Evolutionary conservation across 768 basidiomycete species (phyloP).

Genomic region (Mycena haematopus): DNA sequence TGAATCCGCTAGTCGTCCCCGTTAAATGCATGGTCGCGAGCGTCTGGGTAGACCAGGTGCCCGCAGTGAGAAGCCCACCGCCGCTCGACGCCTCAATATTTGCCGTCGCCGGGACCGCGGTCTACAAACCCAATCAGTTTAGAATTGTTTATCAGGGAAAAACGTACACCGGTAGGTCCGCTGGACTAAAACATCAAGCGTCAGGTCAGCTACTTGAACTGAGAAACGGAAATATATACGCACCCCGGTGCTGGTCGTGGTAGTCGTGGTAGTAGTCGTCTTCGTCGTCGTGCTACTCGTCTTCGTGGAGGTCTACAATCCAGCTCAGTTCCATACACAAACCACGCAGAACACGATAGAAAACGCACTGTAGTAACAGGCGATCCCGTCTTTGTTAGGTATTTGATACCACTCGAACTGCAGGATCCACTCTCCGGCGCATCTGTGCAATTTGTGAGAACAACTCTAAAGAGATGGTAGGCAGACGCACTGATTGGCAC

Average conservation of each 20-base stretch:
- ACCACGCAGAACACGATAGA: no score
- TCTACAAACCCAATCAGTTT: not conserved
- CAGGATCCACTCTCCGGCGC: constrained; percentile 49
- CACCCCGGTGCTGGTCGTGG: not conserved
- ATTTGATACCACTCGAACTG: constrained; percentile 50
- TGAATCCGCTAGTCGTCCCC: constrained; percentile 45
- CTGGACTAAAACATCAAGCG: not conserved
- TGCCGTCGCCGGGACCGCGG: constrained; percentile 34
- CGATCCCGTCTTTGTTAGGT: constrained; percentile 49
- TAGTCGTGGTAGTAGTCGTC: not conserved
- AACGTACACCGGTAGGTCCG: constrained; percentile 6
- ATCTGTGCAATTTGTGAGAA: constrained; percentile 37
- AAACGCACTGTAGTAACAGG: constrained; percentile 13
- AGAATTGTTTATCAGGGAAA: not conserved
- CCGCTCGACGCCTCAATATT: constrained; percentile 38
- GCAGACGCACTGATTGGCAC: constrained; percentile 51
- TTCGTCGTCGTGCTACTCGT: not conserved
- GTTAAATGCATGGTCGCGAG: constrained; percentile 49
- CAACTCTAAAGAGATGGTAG: not conserved
- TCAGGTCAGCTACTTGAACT: not conserved
- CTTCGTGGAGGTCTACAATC: not conserved
- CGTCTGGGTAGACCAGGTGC: constrained; percentile 55
- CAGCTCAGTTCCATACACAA: no score
- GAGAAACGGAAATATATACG: not conserved
- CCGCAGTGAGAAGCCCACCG: constrained; percentile 49